Percentiles rank a stretch among this genome's conserved stretches.
phyloP scores from a whole-genome alignment of 257 asterid species.

The Nicotiana paniculata region DNA sequence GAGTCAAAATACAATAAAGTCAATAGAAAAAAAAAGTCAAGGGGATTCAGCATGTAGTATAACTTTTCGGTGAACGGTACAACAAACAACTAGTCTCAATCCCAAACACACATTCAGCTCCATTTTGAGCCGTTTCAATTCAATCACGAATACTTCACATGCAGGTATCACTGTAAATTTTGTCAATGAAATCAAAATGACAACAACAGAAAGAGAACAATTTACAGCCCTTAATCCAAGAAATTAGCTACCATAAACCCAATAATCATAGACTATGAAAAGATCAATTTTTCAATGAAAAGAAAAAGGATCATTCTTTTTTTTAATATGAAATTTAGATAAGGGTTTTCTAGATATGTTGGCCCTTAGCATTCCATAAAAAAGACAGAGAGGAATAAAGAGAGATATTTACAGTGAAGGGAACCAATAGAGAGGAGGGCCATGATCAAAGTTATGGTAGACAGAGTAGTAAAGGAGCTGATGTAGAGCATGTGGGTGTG shows the following conservation, averaged over 20 bases:
- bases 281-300: background rate
- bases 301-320: no score
- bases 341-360: no score
- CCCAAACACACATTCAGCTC: background rate
- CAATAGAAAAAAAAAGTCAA: no score
- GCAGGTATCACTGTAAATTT: background rate
- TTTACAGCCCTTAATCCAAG: background rate
- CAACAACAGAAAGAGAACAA: background rate
- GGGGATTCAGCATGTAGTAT: no score
- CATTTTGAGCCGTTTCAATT: background rate
- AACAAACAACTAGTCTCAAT: background rate
- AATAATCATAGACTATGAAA: background rate
- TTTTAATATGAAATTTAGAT: no score
- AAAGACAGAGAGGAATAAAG: no score
- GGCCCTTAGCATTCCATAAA: no score
- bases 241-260: background rate
- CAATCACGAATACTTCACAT: background rate
- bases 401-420: slow-evolving; percentile 58
- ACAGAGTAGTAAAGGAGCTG: slow-evolving; percentile 68
- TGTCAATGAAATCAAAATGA: background rate
- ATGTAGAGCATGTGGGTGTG: slow-evolving; percentile 64
- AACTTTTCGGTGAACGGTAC: no score
- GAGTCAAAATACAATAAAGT: no score
- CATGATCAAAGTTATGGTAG: slow-evolving; percentile 37
- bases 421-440: slow-evolving; percentile 82